A percentile compares a stretch with the other conserved stretches of the same genome.
phyloP scores from a whole-genome alignment of 2,329 filamentous ascomycete genomes.

The Dissoconium aciculare region DNA sequence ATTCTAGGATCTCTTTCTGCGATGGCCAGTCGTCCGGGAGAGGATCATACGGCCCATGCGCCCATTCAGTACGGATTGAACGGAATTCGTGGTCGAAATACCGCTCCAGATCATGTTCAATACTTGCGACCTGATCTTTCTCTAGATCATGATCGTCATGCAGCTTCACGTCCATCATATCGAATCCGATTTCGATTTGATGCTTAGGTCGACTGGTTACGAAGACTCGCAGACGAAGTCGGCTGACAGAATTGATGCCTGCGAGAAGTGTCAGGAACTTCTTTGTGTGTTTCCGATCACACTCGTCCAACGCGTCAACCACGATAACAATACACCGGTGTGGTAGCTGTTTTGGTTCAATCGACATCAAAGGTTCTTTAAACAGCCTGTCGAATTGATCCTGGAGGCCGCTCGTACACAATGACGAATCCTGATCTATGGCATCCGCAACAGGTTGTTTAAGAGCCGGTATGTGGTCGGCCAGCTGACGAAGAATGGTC shows the following conservation, averaged over 20 bases:
- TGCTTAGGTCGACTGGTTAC: slow-evolving; percentile 1
- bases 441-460: neutral
- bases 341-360: neutral
- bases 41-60: neutral
- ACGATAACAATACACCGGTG: neutral
- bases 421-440: neutral
- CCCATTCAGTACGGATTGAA: neutral
- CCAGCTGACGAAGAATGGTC: slow-evolving; percentile 1
- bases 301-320: slow-evolving; percentile 2
- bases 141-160: neutral
- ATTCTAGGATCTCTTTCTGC: neutral
- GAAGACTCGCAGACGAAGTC: slow-evolving; percentile 1
- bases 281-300: neutral
- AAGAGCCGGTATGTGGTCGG: neutral
- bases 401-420: neutral
- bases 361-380: neutral
- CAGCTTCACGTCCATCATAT: neutral
- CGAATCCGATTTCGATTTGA: neutral
- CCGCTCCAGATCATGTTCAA: neutral
- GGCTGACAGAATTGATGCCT: neutral
- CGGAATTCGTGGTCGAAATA: slow-evolving; percentile 1
- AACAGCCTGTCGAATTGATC: slow-evolving; percentile 1
- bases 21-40: neutral
- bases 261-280: neutral
- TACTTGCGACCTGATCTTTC: neutral